Percentiles rank a stretch among this genome's conserved stretches.
Conservation (phyloP, 768 basidiomycete genomes). For the Auricularia sp. region DNA sequence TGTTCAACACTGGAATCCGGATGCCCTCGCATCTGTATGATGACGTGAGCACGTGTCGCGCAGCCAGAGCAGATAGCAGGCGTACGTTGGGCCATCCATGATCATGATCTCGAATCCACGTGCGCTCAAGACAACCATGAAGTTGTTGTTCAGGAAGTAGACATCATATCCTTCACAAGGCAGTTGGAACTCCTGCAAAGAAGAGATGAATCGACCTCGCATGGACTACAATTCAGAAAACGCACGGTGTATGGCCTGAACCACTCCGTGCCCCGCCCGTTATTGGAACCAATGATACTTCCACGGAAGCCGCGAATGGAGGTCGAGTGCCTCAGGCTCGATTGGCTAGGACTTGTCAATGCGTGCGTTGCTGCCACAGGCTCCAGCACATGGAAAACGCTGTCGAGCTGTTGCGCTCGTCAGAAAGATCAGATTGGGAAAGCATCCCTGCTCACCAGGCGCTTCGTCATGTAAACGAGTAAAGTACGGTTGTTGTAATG, state of each 20-base stretch:
- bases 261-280: conserved; percentile 21
- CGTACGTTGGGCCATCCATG: conserved; percentile 16
- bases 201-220: not conserved
- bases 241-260: conserved; percentile 30
- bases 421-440: not conserved
- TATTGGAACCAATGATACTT: conserved; percentile 7
- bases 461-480: conserved; percentile 26
- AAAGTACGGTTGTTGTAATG: conserved; percentile 30
- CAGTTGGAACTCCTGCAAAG: conserved; percentile 21
- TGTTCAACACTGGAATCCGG: conserved; percentile 21
- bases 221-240: not conserved
- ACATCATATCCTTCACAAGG: conserved; percentile 27
- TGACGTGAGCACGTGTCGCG: conserved; percentile 8
- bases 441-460: not conserved
- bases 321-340: conserved; percentile 1
- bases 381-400: conserved; percentile 35
- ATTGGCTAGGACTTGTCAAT: conserved; percentile 13
- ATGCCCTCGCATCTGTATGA: conserved; percentile 15
- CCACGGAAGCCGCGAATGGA: conserved; percentile 15
- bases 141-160: conserved; percentile 29
- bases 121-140: conserved; percentile 28
- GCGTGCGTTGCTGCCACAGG: conserved; percentile 21
- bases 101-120: conserved; percentile 37
- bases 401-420: conserved; percentile 18
- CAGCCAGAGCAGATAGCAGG: not conserved